phyloP scores from a whole-genome alignment of 352 stramenopile species.

The Globisporangium iwayamae region DNA sequence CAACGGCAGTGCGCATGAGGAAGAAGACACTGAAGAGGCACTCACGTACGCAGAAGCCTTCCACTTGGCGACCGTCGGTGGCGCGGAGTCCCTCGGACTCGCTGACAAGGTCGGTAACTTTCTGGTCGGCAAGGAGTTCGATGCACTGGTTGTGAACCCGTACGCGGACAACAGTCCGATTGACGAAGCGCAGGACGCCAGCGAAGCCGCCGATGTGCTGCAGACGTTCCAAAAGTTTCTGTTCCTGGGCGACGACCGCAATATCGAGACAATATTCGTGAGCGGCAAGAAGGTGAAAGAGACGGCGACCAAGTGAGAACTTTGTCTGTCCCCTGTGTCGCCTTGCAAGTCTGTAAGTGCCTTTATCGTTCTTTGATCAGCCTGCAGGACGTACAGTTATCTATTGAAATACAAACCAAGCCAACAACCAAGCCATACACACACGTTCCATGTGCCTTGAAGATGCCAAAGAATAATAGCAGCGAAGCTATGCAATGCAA shows the following conservation, averaged over 20 bases:
- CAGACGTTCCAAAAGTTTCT: conserved; percentile 90
- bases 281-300: conserved; percentile 52
- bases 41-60: conserved; percentile 86
- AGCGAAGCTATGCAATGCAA: background rate
- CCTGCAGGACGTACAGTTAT: conserved; percentile 2
- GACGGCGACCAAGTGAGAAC: conserved; percentile 5
- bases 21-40: conserved; percentile 24
- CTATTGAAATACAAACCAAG: conserved; percentile 16
- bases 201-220: conserved; percentile 46
- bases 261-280: conserved; percentile 88
- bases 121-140: conserved; percentile 84
- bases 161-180: conserved; percentile 58
- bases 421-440: background rate
- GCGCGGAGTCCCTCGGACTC: conserved; percentile 77
- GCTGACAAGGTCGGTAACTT: conserved; percentile 88
- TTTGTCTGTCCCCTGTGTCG: background rate
- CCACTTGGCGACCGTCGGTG: conserved; percentile 87
- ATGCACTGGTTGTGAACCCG: conserved; percentile 85
- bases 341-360: background rate
- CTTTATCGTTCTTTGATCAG: background rate
- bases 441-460: background rate
- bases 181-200: conserved; percentile 44
- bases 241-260: conserved; percentile 89
- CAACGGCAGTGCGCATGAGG: conserved; percentile 44
- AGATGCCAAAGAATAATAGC: background rate